Evolutionary conservation across 139 green algal species (phyloP).

Genomic region (Haematococcus lacustris): DNA sequence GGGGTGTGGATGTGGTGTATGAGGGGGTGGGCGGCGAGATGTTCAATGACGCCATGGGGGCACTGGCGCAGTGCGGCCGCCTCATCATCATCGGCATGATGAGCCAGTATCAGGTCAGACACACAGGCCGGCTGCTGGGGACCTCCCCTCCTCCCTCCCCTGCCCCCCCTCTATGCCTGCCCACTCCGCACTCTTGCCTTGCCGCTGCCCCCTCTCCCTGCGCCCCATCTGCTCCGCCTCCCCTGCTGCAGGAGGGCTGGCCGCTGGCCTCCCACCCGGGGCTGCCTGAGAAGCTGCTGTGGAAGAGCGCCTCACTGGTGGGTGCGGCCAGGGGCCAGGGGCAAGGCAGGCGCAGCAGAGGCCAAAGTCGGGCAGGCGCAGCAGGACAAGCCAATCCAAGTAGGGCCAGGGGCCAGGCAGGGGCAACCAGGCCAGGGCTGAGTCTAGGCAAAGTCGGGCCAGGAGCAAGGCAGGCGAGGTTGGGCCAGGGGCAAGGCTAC

Average conservation of each 20-base stretch:
- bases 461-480: background rate
- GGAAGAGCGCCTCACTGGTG: slow-evolving; percentile 44
- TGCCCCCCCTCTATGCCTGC: background rate
- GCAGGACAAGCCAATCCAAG: background rate
- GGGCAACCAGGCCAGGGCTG: background rate
- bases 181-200: background rate
- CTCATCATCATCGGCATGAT: slow-evolving; percentile 79
- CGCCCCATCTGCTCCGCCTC: background rate
- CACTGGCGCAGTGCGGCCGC: slow-evolving; percentile 50
- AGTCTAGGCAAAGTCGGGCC: background rate
- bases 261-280: slow-evolving; percentile 27
- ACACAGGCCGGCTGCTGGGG: background rate
- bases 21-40: slow-evolving; percentile 67
- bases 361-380: background rate
- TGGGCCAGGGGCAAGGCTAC: background rate
- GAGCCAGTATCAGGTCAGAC: slow-evolving; percentile 37
- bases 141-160: background rate
- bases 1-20: slow-evolving; percentile 59
- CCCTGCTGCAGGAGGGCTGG: slow-evolving; percentile 34
- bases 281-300: slow-evolving; percentile 73
- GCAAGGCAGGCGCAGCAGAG: too few relatives aligned
- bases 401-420: background rate
- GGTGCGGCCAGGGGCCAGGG: background rate
- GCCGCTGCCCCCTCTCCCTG: background rate
- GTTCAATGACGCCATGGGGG: slow-evolving; percentile 59